Conservation (phyloP, 345 rosid species). For the Toxicodendron radicans region DNA sequence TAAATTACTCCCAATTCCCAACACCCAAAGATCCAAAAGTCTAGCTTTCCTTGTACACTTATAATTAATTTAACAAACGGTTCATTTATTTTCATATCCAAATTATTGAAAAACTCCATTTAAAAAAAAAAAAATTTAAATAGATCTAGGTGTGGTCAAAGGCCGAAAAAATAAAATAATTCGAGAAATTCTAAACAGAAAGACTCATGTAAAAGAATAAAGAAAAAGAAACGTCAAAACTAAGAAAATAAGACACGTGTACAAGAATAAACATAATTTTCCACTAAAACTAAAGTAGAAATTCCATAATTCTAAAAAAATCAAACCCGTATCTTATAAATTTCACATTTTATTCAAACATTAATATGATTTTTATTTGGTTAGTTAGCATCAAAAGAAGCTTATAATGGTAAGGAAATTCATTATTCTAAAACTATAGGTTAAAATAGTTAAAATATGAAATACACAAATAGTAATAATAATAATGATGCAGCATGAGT, state of each 20-base stretch:
- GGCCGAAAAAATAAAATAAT: no score
- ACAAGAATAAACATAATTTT: background rate
- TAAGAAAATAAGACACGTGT: slow-evolving; percentile 15
- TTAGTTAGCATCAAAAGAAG: background rate
- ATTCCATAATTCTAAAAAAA: slow-evolving; percentile 4
- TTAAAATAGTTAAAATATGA: no score
- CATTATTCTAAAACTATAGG: no score
- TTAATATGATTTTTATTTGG: background rate
- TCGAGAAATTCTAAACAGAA: no score
- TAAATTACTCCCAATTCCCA: background rate
- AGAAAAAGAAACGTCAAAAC: background rate
- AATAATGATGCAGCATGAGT: background rate
- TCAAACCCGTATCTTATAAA: slow-evolving; percentile 6
- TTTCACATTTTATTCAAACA: slow-evolving; percentile 13
- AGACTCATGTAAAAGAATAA: no score
- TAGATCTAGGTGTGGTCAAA: no score
- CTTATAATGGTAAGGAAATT: background rate
- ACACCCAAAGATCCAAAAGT: background rate
- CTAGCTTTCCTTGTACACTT: background rate
- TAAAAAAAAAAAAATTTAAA: no score
- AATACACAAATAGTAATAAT: background rate
- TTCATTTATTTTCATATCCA: no score
- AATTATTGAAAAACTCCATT: no score
- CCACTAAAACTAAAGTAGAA: background rate
- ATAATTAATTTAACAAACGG: background rate